Evolutionary conservation across 192 early-diverging fungal species (phyloP), one percentile per base, ranked within the genome.

Genomic region (Jimgerdemannia flammicorona): DNA sequence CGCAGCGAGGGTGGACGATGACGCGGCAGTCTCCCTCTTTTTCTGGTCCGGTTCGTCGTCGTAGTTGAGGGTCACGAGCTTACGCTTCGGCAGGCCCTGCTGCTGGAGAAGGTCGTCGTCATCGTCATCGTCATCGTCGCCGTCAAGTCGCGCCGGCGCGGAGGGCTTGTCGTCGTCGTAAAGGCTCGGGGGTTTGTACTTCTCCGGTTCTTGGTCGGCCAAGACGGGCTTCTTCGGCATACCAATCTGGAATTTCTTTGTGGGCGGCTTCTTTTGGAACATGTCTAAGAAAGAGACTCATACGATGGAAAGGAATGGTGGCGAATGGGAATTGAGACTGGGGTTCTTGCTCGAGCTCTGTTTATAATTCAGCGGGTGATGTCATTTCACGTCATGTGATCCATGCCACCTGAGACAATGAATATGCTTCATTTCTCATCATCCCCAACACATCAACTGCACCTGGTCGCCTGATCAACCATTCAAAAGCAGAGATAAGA

Each of bases 31-130:
- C 29, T 70, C 44, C 59, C 54, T 40, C 43, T 19, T 65, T 29
- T 67, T 10, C 20, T 75, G 74, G 8, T 39, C 73, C 67, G 77
- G 69, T 43, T 78, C 80, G 3, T 87, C 77, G 20, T 83, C 85
- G 63, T 85, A 76, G 40, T 80, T 82, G 20, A 78, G 41, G 3
- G 66, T 67, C 43, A 77, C 66, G 6, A 76, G 43, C 19, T 84
- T 84, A 40, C 75, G 66, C 8, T 71, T 78, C 41, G 67, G 18
- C 29, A 43, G 17, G 40, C 49, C 42, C 10, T 8, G 40, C 9
- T 6, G 40, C 8, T 6, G 29, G 64, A 65, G 14, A 18, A 65
- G 64, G 64, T 65, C 64, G 64, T 65, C 64, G 64, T 65, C 64
- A 1, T 65, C 64, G 40, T 75, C 77, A 3, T 75, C 77, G 18